Evolutionary conservation across 129 eudicot genomes (phyloP).

Genomic region (Lonicera japonica): DNA sequence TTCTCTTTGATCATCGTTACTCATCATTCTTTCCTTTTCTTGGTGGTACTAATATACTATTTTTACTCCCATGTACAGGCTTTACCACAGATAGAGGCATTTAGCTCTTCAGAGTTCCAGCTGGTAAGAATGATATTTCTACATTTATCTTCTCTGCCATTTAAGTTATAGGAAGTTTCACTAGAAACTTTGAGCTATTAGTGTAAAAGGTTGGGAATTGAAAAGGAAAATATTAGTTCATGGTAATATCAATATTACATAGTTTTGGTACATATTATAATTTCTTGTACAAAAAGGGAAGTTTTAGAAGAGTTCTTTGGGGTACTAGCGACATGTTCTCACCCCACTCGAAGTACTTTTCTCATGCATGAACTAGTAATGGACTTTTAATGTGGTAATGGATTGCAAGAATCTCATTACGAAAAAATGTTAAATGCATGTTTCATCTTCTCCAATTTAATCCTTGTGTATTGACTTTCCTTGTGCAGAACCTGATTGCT

Average conservation of each 20-base stretch:
- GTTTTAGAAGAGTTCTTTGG: too few relatives aligned
- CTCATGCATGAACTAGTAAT: too few relatives aligned
- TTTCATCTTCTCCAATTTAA: background rate
- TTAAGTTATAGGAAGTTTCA: background rate
- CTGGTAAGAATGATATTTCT: slow-evolving; percentile 41
- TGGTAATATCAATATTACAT: background rate
- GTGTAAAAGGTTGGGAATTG: background rate
- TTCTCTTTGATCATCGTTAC: background rate
- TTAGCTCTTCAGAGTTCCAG: slow-evolving; percentile 57
- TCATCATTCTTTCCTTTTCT: background rate
- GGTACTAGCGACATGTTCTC: background rate
- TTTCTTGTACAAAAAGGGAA: too few relatives aligned
- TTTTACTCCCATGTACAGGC: slow-evolving; percentile 32
- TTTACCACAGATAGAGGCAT: slow-evolving; percentile 62
- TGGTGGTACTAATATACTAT: too few relatives aligned
- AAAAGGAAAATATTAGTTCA: background rate
- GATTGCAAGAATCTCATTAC: too few relatives aligned
- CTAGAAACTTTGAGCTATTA: background rate
- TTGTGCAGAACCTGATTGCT: slow-evolving; percentile 77
- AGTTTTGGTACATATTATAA: background rate
- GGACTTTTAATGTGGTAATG: too few relatives aligned
- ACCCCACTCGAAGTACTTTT: background rate
- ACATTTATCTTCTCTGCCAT: slow-evolving; percentile 2
- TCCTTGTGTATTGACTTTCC: slow-evolving; percentile 1
- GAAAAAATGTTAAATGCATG: background rate